A percentile compares a stretch with the other conserved stretches of the same genome.
Conservation (phyloP, 1,284 basidiomycete species). For the Tetrapyrgos nigripes region DNA sequence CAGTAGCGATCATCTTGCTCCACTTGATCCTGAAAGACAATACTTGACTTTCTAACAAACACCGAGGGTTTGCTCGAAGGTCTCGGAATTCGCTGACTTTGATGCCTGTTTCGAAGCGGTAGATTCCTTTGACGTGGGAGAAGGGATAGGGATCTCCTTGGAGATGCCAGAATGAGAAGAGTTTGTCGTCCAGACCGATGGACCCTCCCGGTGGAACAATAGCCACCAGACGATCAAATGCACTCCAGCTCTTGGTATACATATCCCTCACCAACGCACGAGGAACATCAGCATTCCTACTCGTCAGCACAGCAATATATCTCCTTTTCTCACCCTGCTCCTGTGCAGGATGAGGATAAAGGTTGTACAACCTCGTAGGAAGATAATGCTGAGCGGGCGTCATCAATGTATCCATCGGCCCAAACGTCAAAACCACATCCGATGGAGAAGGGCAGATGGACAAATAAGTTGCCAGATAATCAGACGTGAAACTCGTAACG, state of each 20-base stretch:
- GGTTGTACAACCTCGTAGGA: constrained; percentile 71
- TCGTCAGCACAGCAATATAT: constrained; percentile 49
- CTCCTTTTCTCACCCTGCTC: constrained; percentile 72
- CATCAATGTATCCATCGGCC: constrained; percentile 78
- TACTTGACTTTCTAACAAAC: constrained; percentile 78
- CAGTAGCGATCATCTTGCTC: constrained; percentile 72
- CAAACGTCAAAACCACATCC: constrained; percentile 77
- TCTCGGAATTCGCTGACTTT: constrained; percentile 87
- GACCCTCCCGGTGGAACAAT: constrained; percentile 88
- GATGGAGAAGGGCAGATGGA: constrained; percentile 73
- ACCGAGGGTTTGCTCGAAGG: constrained; percentile 83
- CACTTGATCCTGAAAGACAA: constrained; percentile 81
- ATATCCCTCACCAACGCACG: constrained; percentile 84
- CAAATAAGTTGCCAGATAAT: constrained; percentile 76
- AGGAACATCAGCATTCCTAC: constrained; percentile 84
- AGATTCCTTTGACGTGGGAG: constrained; percentile 83
- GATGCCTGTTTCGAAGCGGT: constrained; percentile 83
- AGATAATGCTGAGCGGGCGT: constrained; percentile 74
- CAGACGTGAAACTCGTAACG: constrained; percentile 77
- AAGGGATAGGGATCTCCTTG: constrained; percentile 77
- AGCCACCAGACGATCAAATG: constrained; percentile 82
- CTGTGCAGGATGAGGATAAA: constrained; percentile 81
- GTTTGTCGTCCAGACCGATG: constrained; percentile 86
- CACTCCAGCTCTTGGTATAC: constrained; percentile 91
- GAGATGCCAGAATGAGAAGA: constrained; percentile 86